phyloP scores from a whole-genome alignment of 202 grass and related monocot species.

The Zoysia matrella region DNA sequence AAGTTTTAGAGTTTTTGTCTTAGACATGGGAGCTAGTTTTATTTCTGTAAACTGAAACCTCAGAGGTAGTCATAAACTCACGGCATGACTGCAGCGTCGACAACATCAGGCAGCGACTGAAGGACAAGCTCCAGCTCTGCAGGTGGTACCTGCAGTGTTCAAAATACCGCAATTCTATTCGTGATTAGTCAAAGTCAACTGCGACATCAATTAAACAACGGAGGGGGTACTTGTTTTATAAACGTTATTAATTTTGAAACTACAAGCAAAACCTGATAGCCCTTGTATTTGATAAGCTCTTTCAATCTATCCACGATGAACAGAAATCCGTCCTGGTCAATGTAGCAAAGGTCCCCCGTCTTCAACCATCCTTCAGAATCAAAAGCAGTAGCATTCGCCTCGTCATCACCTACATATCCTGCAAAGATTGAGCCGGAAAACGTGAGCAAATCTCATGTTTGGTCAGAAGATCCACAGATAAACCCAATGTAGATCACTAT shows the following conservation, averaged over 20 bases:
- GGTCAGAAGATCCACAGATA: no score
- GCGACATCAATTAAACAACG: no score
- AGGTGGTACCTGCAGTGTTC: slow-evolving; percentile 60
- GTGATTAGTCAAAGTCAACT: background rate
- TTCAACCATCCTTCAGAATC: slow-evolving; percentile 67
- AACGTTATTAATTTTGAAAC: background rate
- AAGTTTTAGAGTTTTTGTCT: no score
- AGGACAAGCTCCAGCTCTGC: slow-evolving; percentile 82
- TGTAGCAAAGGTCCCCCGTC: slow-evolving; percentile 74
- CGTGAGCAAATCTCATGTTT: no score
- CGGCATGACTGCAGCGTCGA: slow-evolving; percentile 73
- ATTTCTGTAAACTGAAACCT: no score
- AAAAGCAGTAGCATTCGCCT: slow-evolving; percentile 56
- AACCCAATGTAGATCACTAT: no score
- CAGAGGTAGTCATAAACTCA: slow-evolving; percentile 2
- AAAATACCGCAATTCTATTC: background rate
- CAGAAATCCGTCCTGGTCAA: slow-evolving; percentile 70
- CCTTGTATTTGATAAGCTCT: slow-evolving; percentile 66
- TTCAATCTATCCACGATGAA: slow-evolving; percentile 77
- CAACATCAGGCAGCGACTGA: slow-evolving; percentile 54
- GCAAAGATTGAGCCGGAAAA: background rate
- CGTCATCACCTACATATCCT: slow-evolving; percentile 68
- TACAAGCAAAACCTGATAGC: background rate
- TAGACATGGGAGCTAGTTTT: no score
- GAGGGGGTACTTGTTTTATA: no score